A percentile compares a stretch with the other conserved stretches of the same genome.
These are phyloP conservation scores for Fusarium tjaetaba DNA, from an alignment of 2,329 filamentous ascomycete species.

Conservation along the genomic window DNA sequence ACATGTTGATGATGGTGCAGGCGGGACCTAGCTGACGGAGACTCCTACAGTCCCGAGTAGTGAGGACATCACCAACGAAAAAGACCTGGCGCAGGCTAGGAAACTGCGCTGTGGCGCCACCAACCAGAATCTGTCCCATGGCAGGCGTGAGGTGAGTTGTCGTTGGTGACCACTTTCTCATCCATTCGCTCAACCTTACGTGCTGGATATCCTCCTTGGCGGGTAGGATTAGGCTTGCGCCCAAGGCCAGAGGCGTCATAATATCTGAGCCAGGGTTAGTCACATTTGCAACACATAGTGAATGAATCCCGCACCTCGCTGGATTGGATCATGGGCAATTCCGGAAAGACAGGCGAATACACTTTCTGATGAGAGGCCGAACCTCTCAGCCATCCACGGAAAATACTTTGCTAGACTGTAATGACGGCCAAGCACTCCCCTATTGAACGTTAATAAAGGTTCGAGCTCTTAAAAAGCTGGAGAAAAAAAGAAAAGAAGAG, in stretches of 20 bases:
- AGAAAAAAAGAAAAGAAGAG: not conserved
- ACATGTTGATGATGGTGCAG: slow-evolving; percentile 49
- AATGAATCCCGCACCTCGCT: slow-evolving; percentile 49
- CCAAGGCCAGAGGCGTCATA: slow-evolving; percentile 89
- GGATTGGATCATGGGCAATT: slow-evolving; percentile 76
- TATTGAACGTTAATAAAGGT: not conserved
- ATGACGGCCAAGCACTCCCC: not conserved
- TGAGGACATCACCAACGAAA: slow-evolving; percentile 92
- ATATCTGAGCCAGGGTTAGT: slow-evolving; percentile 64
- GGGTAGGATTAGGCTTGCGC: slow-evolving; percentile 78
- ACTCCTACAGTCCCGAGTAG: slow-evolving; percentile 80
- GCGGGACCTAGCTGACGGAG: slow-evolving; percentile 73
- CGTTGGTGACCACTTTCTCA: slow-evolving; percentile 76
- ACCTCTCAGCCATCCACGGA: slow-evolving; percentile 51
- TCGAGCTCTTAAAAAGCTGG: not conserved
- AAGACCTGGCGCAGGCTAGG: slow-evolving; percentile 71
- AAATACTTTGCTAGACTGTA: slow-evolving; percentile 1
- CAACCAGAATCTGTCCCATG: slow-evolving; percentile 95
- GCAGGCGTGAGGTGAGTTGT: slow-evolving; percentile 93
- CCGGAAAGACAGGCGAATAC: slow-evolving; percentile 86
- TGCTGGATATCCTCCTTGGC: slow-evolving; percentile 86
- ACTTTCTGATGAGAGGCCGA: slow-evolving; percentile 76
- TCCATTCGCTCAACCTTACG: slow-evolving; percentile 83
- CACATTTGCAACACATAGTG: not conserved
- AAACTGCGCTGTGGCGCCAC: slow-evolving; percentile 81